A percentile compares a stretch with the other conserved stretches of the same genome.
Evolutionary conservation across 2,329 filamentous ascomycete species (phyloP).

Genomic region (Cercospora sesami): DNA sequence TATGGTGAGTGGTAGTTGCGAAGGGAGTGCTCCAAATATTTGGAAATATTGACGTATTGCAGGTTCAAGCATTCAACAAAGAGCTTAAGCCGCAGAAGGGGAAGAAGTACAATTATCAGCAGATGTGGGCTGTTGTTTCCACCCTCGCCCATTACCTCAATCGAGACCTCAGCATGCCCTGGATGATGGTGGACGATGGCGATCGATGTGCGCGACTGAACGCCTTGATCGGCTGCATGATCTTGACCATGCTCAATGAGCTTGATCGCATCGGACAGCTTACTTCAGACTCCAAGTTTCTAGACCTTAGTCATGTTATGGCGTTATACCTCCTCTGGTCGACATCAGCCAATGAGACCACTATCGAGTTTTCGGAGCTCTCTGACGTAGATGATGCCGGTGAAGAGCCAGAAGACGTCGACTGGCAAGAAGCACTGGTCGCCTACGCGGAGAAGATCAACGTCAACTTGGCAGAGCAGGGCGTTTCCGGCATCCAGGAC

Average conservation of each 20-base stretch:
- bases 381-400: background rate
- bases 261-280: slow-evolving; percentile 16
- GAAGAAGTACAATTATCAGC: slow-evolving; percentile 14
- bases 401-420: background rate
- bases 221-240: slow-evolving; percentile 11
- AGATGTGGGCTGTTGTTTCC: slow-evolving; percentile 17
- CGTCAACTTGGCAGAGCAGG: background rate
- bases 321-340: slow-evolving; percentile 12
- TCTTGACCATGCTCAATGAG: slow-evolving; percentile 16
- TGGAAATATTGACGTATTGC: background rate
- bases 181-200: slow-evolving; percentile 15
- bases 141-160: slow-evolving; percentile 14
- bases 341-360: background rate
- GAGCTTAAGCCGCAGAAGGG: slow-evolving; percentile 15
- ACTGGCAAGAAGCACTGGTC: background rate
- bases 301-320: slow-evolving; percentile 12
- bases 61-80: slow-evolving; percentile 15
- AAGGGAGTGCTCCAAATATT: background rate
- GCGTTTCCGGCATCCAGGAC: background rate
- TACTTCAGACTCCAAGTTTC: slow-evolving; percentile 9
- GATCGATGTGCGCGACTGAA: slow-evolving; percentile 8
- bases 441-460: background rate
- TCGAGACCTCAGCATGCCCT: slow-evolving; percentile 12
- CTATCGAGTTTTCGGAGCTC: slow-evolving; percentile 1
- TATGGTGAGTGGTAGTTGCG: background rate